Evolutionary conservation across 2,329 filamentous ascomycete species (phyloP).

Genomic region (Botrytis fabae): DNA sequence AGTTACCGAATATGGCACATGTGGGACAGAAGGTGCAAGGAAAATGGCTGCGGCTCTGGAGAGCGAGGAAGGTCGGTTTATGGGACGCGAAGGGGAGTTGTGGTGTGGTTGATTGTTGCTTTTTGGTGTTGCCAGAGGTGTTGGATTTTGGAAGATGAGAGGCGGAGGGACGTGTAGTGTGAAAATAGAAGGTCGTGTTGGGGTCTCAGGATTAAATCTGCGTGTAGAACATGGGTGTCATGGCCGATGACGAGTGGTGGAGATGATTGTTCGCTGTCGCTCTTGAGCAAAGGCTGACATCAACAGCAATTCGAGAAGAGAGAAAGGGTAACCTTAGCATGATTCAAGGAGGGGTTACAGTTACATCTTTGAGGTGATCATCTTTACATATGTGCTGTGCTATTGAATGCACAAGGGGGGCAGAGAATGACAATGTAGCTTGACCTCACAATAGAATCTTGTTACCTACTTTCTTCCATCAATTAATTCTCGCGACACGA

Average conservation of each 20-base stretch:
- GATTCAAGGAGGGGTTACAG: neutral
- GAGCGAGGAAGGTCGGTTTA: neutral
- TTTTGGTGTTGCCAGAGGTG: constrained; percentile 17
- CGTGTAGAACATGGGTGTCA: constrained; percentile 8
- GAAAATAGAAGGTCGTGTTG: constrained; percentile 13
- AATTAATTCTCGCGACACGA: neutral
- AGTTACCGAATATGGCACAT: neutral
- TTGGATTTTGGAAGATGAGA: neutral
- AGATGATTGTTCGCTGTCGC: neutral
- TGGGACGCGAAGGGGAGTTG: constrained; percentile 15
- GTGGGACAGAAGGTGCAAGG: neutral
- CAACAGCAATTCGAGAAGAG: neutral
- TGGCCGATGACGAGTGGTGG: constrained; percentile 5
- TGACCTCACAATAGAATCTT: constrained; percentile 8
- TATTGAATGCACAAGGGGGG: neutral
- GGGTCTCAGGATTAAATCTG: neutral
- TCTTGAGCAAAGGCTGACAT: neutral
- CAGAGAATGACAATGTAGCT: neutral
- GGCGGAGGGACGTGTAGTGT: neutral
- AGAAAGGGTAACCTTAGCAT: neutral
- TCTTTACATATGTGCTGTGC: neutral
- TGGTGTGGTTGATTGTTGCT: neutral
- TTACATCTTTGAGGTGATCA: neutral
- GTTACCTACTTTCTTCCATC: neutral
- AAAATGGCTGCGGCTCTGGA: constrained; percentile 12